Base-by-base conservation (phyloP, 2,329 filamentous ascomycete genomes). In the Microcera coccophila region DNA sequence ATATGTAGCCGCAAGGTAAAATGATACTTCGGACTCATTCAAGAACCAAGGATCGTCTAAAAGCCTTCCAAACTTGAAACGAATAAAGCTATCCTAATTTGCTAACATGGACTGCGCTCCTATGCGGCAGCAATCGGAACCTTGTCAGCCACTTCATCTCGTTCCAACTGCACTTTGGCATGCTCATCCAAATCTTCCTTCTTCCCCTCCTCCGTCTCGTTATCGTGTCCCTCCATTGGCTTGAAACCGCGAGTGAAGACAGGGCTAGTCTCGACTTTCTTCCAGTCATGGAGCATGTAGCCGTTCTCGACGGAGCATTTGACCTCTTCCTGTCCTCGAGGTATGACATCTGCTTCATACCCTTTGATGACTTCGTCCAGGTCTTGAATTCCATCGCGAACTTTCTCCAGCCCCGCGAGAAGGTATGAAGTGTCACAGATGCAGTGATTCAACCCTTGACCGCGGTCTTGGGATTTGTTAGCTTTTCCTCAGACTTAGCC, bases 281-380 rank as follows among this genome's bases (percentile, higher is more conserved):
- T 44, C 52, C 52, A 55, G 38, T 55, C 52, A 12, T 55, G 52
- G 38, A 55, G 48, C 50, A 53, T 49, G 32, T 46, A 48, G 2
- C 50, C 52, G 16, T 55, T 55, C 16, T 55, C 50, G 5, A 55
- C 46, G 2, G 50, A 55, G 16, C 50, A 55, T n/a, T 47, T 51
- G 41, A 55, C 52, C 26, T 55, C 52, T 22, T 55, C 50, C 36
- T 53, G 48, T 0, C 52, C 52, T 4, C 52, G 48, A 4, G 52
- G 52, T 9, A 55, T 55, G 12, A 53, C 36, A 4, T 55, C 50
- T 1, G 40, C 42, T 14, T 55, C 52, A n/a, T 55, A 55, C 1
- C 28, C 24, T 19, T 36, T 38, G 35, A 52, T 45, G 1, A 38
- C 41, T 1, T 42, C 34, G 4, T 31, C 11, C 5, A 54, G 47